phyloP scores from a whole-genome alignment of 2,329 filamentous ascomycete genomes.

The Coniochaeta pulveracea region DNA sequence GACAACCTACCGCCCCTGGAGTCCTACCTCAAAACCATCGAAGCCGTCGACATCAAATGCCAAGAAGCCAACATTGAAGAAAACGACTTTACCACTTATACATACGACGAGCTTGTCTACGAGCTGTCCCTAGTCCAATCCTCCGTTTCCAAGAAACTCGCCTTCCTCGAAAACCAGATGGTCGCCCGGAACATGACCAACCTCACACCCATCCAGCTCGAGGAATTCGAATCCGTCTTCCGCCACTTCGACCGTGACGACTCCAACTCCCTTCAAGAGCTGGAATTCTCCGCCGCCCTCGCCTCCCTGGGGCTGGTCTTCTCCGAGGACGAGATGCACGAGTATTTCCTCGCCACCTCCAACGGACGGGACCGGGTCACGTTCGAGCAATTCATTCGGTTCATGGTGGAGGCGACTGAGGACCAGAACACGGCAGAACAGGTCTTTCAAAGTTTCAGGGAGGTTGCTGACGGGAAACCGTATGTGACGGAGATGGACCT shows the following conservation, averaged over 20 bases:
- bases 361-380: slow-evolving; percentile 69
- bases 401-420: slow-evolving; percentile 98
- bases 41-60: slow-evolving; percentile 76
- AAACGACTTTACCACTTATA: slow-evolving; percentile 99
- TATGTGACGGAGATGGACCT: slow-evolving; percentile 98
- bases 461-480: slow-evolving; percentile 96
- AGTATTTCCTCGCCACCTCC: slow-evolving; percentile 83
- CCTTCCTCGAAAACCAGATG: slow-evolving; percentile 96
- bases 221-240: slow-evolving; percentile 98
- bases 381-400: slow-evolving; percentile 97
- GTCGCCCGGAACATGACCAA: slow-evolving; percentile 98
- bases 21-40: slow-evolving; percentile 80
- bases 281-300: slow-evolving; percentile 91
- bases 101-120: slow-evolving; percentile 90
- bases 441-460: slow-evolving; percentile 93
- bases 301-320: slow-evolving; percentile 94
- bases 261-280: slow-evolving; percentile 78
- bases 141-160: slow-evolving; percentile 89
- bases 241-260: slow-evolving; percentile 93
- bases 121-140: slow-evolving; percentile 85
- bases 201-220: slow-evolving; percentile 90
- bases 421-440: slow-evolving; percentile 98
- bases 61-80: slow-evolving; percentile 97
- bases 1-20: slow-evolving; percentile 83
- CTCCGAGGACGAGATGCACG: slow-evolving; percentile 96